A percentile compares a stretch with the other conserved stretches of the same genome.
These are phyloP conservation scores for Stagonosporopsis chrysanthemi DNA, from an alignment of 2,329 filamentous ascomycete species.

Conservation along the genomic window DNA sequence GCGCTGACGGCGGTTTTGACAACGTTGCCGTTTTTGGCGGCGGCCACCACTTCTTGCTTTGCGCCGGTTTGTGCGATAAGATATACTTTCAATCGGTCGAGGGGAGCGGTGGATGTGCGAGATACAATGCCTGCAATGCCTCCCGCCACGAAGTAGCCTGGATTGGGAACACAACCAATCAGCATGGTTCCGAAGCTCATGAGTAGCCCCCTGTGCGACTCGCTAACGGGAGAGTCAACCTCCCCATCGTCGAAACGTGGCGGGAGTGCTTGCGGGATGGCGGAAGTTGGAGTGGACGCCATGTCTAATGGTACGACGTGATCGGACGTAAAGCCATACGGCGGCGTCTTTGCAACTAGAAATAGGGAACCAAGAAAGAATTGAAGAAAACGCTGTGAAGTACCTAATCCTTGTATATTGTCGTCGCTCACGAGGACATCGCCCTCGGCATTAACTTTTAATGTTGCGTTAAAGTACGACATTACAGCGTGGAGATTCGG, in stretches of 20 bases:
- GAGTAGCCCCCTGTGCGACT: constrained; percentile 38
- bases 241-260: constrained; percentile 44
- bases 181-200: constrained; percentile 55
- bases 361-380: constrained; percentile 79
- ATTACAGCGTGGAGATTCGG: constrained; percentile 81
- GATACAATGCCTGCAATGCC: constrained; percentile 94
- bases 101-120: constrained; percentile 90
- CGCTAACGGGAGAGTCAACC: constrained; percentile 33
- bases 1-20: constrained; percentile 70
- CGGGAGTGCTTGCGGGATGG: constrained; percentile 45
- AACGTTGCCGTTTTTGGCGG: constrained; percentile 74
- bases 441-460: constrained; percentile 90
- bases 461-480: constrained; percentile 88
- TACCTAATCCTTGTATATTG: constrained; percentile 93
- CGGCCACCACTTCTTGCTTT: constrained; percentile 66
- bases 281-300: constrained; percentile 31
- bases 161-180: constrained; percentile 73
- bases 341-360: constrained; percentile 66
- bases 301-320: constrained; percentile 39
- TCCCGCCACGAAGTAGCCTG: constrained; percentile 98
- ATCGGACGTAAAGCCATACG: constrained; percentile 39
- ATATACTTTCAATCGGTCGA: constrained; percentile 97
- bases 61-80: constrained; percentile 86
- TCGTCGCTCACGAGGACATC: constrained; percentile 93
- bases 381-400: constrained; percentile 71